These are phyloP conservation scores for Kwoniella newhampshirensis DNA, from an alignment of 768 basidiomycete genomes.

Conservation along the genomic window DNA sequence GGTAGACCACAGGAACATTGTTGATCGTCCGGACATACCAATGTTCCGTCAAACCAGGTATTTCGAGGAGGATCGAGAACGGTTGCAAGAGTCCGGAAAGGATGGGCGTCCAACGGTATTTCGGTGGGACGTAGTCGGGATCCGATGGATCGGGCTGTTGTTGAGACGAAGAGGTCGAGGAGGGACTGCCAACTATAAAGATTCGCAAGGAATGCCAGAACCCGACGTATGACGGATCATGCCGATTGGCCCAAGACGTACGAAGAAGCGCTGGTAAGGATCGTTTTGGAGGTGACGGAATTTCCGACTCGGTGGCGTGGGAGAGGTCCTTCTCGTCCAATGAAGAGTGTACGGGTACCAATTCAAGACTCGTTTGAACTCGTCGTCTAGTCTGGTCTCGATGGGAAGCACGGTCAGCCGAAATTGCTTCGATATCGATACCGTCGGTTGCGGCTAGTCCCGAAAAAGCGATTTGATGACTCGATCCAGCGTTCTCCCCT, in stretches of 20 bases:
- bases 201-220: conserved; percentile 9
- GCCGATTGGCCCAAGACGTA: conserved; percentile 10
- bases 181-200: conserved; percentile 3
- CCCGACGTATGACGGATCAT: conserved; percentile 10
- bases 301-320: background rate
- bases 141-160: conserved; percentile 4
- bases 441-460: background rate
- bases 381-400: background rate
- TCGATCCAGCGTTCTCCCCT: background rate
- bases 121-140: conserved; percentile 22
- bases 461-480: no score
- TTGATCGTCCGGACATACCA: conserved; percentile 60
- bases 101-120: conserved; percentile 33
- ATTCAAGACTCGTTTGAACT: background rate
- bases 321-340: background rate
- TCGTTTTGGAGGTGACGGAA: background rate
- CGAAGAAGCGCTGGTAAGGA: conserved; percentile 3
- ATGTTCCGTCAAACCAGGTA: conserved; percentile 72
- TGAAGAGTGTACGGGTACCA: no score
- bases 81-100: conserved; percentile 33
- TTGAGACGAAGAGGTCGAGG: background rate
- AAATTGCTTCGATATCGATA: conserved; percentile 3
- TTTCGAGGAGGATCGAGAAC: conserved; percentile 76
- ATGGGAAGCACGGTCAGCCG: background rate
- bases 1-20: conserved; percentile 58